Conservation (phyloP, 225 moss, liverwort and hornwort genomes). For the Physcomitrellopsis africana region DNA sequence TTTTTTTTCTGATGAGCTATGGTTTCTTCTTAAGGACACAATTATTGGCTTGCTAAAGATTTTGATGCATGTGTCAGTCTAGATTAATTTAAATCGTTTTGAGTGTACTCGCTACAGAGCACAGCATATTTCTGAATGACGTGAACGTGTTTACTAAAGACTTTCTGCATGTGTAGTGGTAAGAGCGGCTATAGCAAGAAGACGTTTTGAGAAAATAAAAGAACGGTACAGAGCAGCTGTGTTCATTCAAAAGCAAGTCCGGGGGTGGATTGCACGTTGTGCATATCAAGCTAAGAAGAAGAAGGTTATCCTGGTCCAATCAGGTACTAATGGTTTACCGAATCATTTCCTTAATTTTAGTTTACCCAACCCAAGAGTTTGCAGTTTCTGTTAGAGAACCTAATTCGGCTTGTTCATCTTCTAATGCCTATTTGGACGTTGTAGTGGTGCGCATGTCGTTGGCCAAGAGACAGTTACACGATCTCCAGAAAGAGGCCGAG, state of each 20-base stretch:
- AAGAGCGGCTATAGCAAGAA: constrained; percentile 82
- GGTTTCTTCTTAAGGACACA: background rate
- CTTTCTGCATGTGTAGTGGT: constrained; percentile 60
- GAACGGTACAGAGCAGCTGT: constrained; percentile 69
- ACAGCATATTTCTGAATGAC: background rate
- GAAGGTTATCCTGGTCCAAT: constrained; percentile 66
- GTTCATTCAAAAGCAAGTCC: constrained; percentile 73
- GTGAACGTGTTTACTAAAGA: too few relatives aligned
- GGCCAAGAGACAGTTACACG: constrained; percentile 55
- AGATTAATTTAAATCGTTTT: background rate
- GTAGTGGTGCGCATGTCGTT: constrained; percentile 87
- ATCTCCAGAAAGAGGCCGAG: constrained; percentile 41
- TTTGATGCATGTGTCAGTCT: constrained; percentile 14
- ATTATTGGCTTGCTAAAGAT: constrained; percentile 12
- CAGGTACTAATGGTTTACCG: constrained; percentile 54
- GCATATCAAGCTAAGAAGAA: constrained; percentile 47
- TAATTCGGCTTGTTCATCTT: background rate
- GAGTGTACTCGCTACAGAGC: background rate
- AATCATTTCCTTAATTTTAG: background rate
- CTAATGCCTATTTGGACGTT: constrained; percentile 30
- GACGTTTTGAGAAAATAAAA: constrained; percentile 55
- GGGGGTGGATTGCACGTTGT: constrained; percentile 51
- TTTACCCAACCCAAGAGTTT: constrained; percentile 7
- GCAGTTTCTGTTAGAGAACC: too few relatives aligned
- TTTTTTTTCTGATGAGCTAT: background rate